Base-by-base conservation (phyloP, 768 basidiomycete genomes). In the Russula abietina region DNA sequence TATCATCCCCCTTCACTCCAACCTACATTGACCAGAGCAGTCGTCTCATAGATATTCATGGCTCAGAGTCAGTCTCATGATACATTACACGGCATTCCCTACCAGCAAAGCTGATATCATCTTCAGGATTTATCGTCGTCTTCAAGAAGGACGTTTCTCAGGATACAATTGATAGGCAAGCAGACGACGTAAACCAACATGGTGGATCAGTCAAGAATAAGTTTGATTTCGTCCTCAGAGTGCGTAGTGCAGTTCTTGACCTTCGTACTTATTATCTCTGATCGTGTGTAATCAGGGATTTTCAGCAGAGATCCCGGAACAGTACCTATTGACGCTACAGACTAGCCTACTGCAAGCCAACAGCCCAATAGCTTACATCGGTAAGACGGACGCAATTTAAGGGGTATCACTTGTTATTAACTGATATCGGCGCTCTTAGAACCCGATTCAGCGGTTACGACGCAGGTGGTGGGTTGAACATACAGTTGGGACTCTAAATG, bases 71-170 rank as follows among this genome's bases (percentile, higher is more conserved):
- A 59, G 57, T 55, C 14, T 43, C 57, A 22, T 17, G 32, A 54
- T 54, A 5, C 11, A 16, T 17, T 39, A 19, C 14, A 46, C n/a
- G 45, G 0, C 12, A 14, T 55, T 19, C 3, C 38, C 2, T 17
- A 11, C 26, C 1, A 14, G 14, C 38, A 7, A 64, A 69, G 65
- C 69, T 70, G 59, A 58, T 51, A 12, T 30, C 49, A 24, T 36
- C 36, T 7, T 6, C 69, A 84, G 83, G 72, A 65, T 84, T 77
- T 68, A 83, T 84, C 58, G 78, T 86, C 46, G 76, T 82, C 8
- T 85, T 86, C 75, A 84, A 83, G 70, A 70, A 78, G 2, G 50
- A 60, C 30, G 81, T 75, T 45, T 70, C 77, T 30, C 55, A 72
- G 41, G 77, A 76, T 10, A 70, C 77, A 57, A 75, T 85, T 38